Evolutionary conservation across 2,329 filamentous ascomycete genomes (phyloP), one percentile per base, ranked within the genome.

Genomic region (Talaromyces sp.): DNA sequence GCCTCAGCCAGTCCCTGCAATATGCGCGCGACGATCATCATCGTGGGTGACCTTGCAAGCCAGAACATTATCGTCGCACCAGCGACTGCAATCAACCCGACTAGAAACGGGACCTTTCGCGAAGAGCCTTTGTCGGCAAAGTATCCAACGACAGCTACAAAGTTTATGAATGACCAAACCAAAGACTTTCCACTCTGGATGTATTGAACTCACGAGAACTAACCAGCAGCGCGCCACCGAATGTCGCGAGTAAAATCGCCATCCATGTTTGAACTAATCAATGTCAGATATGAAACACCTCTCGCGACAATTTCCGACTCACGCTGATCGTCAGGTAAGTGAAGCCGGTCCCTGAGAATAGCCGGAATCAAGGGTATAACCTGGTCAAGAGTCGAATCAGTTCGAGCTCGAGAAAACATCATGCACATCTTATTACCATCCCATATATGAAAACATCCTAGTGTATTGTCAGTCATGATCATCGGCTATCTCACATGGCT

Each of bases 361-460:
- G 87, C 88, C 0, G 88, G 88, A 6, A 90, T 78, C 40, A 90
- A 86, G 0, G 88, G 88, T 0, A 90, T 82, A 35, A 90, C 81
- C 69, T 71, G 21, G 39, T 5, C 37, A n/a, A 52, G 8, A 48
- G 28, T 48, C 37, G 25, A 9, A 40, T 40, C 45, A 48, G 17
- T 48, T 9, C 48, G 21, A 33, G 19, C 13, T 17, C 52, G 3
- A n/a, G 41, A 31, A n/a, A n/a, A 11, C 2, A 46, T 9, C 25
- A 3, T 17, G 13, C 15, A 17, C 5, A 17, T 21, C 10, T 5
- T 5, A 35, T 48, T 56, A 73, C 70, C 65, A 74, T 68, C 13
- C 70, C 72, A 64, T 75, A 75, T 17, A 76, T 70, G 56, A 75
- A 75, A 28, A 71, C 62, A 63, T 76, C 73, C 73, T 75, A 56